Percentiles rank a stretch among this genome's conserved stretches.
phyloP scores from a whole-genome alignment of 2,329 filamentous ascomycete genomes.

The Conoideocrella luteorostrata region DNA sequence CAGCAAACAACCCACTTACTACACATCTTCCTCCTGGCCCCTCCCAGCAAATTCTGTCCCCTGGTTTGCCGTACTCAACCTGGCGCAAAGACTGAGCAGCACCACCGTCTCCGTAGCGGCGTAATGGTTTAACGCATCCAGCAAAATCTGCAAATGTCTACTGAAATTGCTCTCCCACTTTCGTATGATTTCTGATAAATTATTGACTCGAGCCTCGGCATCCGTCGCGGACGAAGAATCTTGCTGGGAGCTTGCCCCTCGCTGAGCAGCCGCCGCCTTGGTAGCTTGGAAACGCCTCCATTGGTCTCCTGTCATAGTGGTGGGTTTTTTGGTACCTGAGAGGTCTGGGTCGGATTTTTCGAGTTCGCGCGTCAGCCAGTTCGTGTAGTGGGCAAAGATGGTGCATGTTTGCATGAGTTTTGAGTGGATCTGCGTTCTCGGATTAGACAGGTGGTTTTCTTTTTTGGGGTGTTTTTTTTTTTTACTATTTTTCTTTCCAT shows the following conservation, averaged over 20 bases:
- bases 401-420: conserved; percentile 96
- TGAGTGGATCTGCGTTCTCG: conserved; percentile 69
- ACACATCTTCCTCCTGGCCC: conserved; percentile 49
- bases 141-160: conserved; percentile 82
- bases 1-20: too few relatives aligned
- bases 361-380: conserved; percentile 77
- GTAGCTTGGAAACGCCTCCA: conserved; percentile 52
- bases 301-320: conserved; percentile 53
- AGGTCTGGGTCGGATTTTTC: conserved; percentile 79
- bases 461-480: too few relatives aligned
- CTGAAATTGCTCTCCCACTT: conserved; percentile 94
- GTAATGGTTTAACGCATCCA: conserved; percentile 94
- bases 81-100: conserved; percentile 77
- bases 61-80: conserved; percentile 75
- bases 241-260: conserved; percentile 13
- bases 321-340: conserved; percentile 50
- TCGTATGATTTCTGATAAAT: conserved; percentile 78
- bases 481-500: conserved; percentile 74
- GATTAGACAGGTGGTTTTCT: conserved; percentile 12
- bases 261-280: conserved; percentile 29
- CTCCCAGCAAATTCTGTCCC: conserved; percentile 60
- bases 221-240: conserved; percentile 23
- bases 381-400: conserved; percentile 86
- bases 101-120: conserved; percentile 96
- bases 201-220: conserved; percentile 52